Base-by-base conservation (phyloP, 2,329 filamentous ascomycete species). In the Teratosphaeria epicoccoides region DNA sequence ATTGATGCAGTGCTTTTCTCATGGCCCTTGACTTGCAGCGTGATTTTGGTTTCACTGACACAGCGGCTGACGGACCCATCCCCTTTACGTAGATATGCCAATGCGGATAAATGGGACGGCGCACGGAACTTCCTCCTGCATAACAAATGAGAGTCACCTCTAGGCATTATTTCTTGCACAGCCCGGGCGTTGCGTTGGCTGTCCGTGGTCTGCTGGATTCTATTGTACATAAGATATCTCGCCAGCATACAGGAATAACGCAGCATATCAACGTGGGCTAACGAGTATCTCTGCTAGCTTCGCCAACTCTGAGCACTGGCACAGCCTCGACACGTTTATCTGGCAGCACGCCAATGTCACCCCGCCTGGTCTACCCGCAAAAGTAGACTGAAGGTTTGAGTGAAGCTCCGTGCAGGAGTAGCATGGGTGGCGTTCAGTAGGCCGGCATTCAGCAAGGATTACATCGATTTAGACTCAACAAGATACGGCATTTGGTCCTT, bases 41-140 rank as follows among this genome's bases (percentile, higher is more conserved):
- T 52, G 22, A 26, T 23, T 9, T 20, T 3, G 24, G 17, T 29
- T 20, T 37, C 57, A 60, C 47, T 64, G 58, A 54, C 57, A 59
- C 60, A 57, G 57, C 55, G 58, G 62, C 64, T 66, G 62, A 66
- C 63, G 55, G 52, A 46, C 46, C 51, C 46, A 46, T 53, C 56
- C 56, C 55, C 59, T 53, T 55, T 52, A 29, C 53, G 48, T 60
- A 84, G 81, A 66, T 84, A 84, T 68, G 78, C 82, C 53, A 86
- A 97, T 69, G 88, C 87, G 57, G 86, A 96, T 64, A 78, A 86
- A 53, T 98, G 91, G 88, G 86, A 95, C 65, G 86, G 84, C 37
- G 74, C 95, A 66, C 76, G 85, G 68, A 97, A 84, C 59, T 82
- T 97, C 63, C 64, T 95, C 20, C 85, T 88, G 78, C 85, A 95